Evolutionary conservation across 768 basidiomycete species (phyloP), one percentile per base, ranked within the genome.

Genomic region (Auriscalpium microsporum): DNA sequence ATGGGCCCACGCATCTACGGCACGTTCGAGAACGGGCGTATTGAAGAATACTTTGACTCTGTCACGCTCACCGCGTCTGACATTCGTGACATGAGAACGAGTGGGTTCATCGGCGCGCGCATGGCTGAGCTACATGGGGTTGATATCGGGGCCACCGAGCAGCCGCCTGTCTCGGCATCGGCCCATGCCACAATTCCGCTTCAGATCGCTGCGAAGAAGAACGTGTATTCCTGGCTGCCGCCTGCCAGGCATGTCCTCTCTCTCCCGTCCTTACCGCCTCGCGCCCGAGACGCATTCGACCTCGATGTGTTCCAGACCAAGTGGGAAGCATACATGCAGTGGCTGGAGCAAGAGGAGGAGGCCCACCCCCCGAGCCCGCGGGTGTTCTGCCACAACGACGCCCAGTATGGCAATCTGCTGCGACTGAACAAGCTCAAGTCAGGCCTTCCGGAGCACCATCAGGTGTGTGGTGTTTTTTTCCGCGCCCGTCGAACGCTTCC

Each of bases 121-220:
- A 98, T 98, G 95, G 84, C 92, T 19, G 94, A 98, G 69, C 78
- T 99, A 35, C 96, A 99, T 70, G 83, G 84, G 23, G 95, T 97
- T 48, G 92, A 95, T 64, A 77, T 96, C 51, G 76, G 78, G 13
- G 74, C 76, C 45, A 76, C 97, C 47, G 80, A 81, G 64, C 74
- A 73, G 38, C 70, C 73, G 40, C 67, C 72, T 48, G 64, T 69
- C 17, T 65, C 67, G 45, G 70, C 65, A 36, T 65, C 64, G 36
- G 70, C 73, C 8, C 76, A 76, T 67, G 73, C 74, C 51, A 73
- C 72, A 51, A 77, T 73, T 16, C 77, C 80, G 74, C 14, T 42
- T 42, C 77, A 82, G 54, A 75, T 86, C 48, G 81, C 77, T 16
- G 82, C 79, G 4, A 77, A 78, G 68, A 78, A 77, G 67, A 89